Evolutionary conservation across 805 yeast genomes (phyloP).

Genomic region (Schwanniomyces yamadae): DNA sequence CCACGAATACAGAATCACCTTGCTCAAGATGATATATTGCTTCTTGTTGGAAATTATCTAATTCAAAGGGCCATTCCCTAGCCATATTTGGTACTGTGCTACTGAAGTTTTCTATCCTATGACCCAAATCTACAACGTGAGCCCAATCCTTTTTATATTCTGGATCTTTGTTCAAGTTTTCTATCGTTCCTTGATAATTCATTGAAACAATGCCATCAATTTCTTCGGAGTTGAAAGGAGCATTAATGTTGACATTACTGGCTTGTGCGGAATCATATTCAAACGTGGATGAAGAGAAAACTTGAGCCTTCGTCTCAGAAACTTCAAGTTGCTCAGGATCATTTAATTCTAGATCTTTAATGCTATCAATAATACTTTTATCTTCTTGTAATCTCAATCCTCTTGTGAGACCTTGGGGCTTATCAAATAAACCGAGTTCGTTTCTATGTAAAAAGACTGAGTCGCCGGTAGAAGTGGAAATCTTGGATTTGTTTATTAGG

Average conservation of each 20-base stretch:
- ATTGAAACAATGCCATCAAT: constrained; percentile 44
- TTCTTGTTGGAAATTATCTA: constrained; percentile 94
- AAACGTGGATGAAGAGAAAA: not conserved
- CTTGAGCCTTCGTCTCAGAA: not conserved
- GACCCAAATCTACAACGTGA: constrained; percentile 86
- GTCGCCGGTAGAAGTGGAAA: constrained; percentile 24
- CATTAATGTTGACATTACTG: not conserved
- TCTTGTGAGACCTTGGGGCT: constrained; percentile 78
- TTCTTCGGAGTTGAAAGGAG: constrained; percentile 41
- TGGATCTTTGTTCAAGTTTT: constrained; percentile 22
- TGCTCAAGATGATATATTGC: constrained; percentile 95
- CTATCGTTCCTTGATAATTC: constrained; percentile 27
- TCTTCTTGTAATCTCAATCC: constrained; percentile 49
- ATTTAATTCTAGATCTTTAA: constrained; percentile 14
- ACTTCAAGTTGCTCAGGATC: constrained; percentile 8
- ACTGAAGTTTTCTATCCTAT: constrained; percentile 75
- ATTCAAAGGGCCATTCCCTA: constrained; percentile 88
- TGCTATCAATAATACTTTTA: constrained; percentile 8
- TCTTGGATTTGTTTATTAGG: constrained; percentile 23
- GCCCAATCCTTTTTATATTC: constrained; percentile 76
- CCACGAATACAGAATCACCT: constrained; percentile 97
- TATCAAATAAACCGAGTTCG: constrained; percentile 67
- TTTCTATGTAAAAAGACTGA: constrained; percentile 59
- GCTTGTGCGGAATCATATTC: not conserved
- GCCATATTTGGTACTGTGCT: constrained; percentile 94